Conservation (phyloP, 2,329 filamentous ascomycete species). For the Talaromyces sp. region DNA sequence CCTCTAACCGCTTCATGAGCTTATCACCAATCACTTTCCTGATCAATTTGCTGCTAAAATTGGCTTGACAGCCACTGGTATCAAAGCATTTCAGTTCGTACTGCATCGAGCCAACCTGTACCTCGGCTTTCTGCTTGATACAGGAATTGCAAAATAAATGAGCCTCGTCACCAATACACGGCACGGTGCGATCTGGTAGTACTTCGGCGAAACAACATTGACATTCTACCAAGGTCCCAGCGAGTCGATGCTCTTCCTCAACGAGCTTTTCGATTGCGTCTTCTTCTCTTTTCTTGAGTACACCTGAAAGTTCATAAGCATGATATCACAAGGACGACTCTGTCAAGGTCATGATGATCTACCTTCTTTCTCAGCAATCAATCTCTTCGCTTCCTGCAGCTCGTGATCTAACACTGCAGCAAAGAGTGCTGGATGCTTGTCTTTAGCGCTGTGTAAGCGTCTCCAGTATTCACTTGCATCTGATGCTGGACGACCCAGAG, state of each 20-base stretch:
- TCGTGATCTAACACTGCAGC: conserved; percentile 22
- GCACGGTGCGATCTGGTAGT: conserved; percentile 63
- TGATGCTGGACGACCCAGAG: conserved; percentile 23
- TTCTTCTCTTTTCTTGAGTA: conserved; percentile 24
- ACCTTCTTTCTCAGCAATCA: conserved; percentile 23
- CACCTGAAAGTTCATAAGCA: not conserved
- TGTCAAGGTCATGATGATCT: not conserved
- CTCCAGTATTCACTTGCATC: conserved; percentile 5
- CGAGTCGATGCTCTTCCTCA: conserved; percentile 37
- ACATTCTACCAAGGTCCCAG: conserved; percentile 62
- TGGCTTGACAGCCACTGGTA: conserved; percentile 59
- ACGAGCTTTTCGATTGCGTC: conserved; percentile 32
- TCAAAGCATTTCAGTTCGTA: conserved; percentile 70
- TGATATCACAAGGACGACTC: not conserved
- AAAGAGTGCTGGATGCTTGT: not conserved
- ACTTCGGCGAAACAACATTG: conserved; percentile 68
- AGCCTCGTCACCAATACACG: conserved; percentile 56
- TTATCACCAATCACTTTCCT: conserved; percentile 56
- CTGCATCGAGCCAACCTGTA: conserved; percentile 64
- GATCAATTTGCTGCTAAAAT: conserved; percentile 57
- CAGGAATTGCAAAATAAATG: conserved; percentile 72
- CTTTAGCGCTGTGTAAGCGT: conserved; percentile 10
- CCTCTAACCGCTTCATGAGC: conserved; percentile 60
- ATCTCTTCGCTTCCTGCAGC: conserved; percentile 28
- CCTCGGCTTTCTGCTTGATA: conserved; percentile 61